Base-by-base conservation (phyloP, 164 flowering plant species). In the Platanus orientalis region DNA sequence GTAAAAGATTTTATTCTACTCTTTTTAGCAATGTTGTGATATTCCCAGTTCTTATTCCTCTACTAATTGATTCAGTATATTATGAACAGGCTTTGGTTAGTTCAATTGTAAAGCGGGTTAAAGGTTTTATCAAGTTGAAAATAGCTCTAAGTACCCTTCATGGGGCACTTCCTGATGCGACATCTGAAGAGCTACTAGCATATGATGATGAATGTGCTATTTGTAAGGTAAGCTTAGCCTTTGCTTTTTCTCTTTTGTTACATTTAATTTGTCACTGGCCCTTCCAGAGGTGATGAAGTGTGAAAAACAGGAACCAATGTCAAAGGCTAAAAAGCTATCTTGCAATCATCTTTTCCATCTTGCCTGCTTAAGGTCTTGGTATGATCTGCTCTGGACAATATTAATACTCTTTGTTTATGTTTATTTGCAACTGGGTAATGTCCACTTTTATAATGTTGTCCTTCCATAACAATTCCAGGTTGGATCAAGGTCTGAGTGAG, bases 291-390 rank as follows among this genome's bases (percentile, higher is more conserved):
- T 63, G 47, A 45, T 69, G 28, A 71, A 24, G 29, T 28, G 47
- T 32, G 54, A 68, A 68, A 70, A 13, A 61, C 83, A 94, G 99
- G 99, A 94, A 76, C 96, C 99, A 58, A 94, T 91, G 99, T 89
- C 96, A 9, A 94, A 84, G 77, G 99, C 99, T 28, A 94, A 94
- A 73, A 91, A 66, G 80, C 78, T 94, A 10, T 65, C 86, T 54
- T 94, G 99, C 75, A 88, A 82, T 63, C 99, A 94, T 82, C 97
- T 94, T 58, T 94, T 89, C 72, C 99, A 94, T 76, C 94, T 94
- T 62, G 82, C 88, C 16, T 91, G 99, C 82, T 80, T 94, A 85
- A 83, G 97, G 77, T 91, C 99, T 68, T 94, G 99, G 99, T 94
- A 89, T 54, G 47, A 23, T 65, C 28, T 62, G 27, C 19, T 62